Conservation (phyloP, 2,329 filamentous ascomycete species). For the Hypoxylon sp. region DNA sequence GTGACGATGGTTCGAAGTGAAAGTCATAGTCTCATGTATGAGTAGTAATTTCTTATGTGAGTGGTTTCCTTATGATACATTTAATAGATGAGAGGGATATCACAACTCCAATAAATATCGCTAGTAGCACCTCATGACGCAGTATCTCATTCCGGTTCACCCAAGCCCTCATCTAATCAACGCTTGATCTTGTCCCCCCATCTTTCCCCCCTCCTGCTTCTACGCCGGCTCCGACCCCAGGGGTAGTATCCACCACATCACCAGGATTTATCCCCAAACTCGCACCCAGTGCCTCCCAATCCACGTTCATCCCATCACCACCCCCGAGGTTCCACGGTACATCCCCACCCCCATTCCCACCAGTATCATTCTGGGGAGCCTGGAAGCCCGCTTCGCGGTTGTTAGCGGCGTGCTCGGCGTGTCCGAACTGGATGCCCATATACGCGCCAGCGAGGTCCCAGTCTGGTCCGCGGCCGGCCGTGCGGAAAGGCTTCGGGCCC, state of each 20-base stretch:
- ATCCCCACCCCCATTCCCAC: conserved; percentile 1
- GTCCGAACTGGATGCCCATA: conserved; percentile 36
- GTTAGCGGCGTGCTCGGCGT: background rate
- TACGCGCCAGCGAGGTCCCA: conserved; percentile 44
- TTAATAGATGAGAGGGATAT: conserved; percentile 24
- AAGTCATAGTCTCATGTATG: background rate
- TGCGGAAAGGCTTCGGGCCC: conserved; percentile 34
- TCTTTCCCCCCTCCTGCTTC: background rate
- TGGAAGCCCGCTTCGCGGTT: background rate
- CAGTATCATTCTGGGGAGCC: conserved; percentile 5
- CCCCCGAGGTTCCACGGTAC: conserved; percentile 29
- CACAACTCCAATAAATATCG: conserved; percentile 5
- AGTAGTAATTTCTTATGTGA: background rate
- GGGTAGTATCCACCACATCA: background rate
- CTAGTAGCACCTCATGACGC: background rate
- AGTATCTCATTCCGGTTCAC: background rate
- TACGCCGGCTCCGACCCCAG: background rate
- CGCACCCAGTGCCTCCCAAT: conserved; percentile 22
- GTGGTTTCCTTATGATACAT: conserved; percentile 1
- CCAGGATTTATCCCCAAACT: conserved; percentile 8
- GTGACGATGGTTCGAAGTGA: background rate
- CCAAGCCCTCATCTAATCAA: background rate
- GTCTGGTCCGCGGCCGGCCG: background rate
- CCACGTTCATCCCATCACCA: conserved; percentile 8
- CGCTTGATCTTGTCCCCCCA: background rate